These are phyloP conservation scores for Sonneratia alba DNA, from an alignment of 345 rosid species.

Conservation along the genomic window DNA sequence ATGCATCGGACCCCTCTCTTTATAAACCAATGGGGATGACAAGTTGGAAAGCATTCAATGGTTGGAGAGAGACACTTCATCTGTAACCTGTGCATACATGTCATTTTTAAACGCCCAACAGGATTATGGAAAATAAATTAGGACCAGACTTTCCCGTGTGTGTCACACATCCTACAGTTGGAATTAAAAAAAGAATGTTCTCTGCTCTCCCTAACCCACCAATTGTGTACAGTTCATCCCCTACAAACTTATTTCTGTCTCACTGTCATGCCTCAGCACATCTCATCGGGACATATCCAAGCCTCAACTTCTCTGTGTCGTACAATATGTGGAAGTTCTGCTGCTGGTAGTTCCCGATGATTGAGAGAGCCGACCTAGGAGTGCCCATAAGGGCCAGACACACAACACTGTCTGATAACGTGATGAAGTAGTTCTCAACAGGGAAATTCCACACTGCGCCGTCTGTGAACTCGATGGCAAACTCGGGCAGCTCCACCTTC, in stretches of 20 bases:
- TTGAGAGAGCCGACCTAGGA: constrained; percentile 68
- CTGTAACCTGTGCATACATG: too few species aligned
- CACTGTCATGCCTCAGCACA: constrained; percentile 53
- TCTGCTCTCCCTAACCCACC: too few species aligned
- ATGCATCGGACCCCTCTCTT: too few species aligned
- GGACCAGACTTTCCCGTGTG: too few species aligned
- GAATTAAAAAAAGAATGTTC: background rate
- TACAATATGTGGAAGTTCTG: constrained; percentile 86
- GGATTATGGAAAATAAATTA: too few species aligned
- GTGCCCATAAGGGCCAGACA: constrained; percentile 87
- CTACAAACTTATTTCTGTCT: background rate
- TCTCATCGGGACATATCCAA: constrained; percentile 74
- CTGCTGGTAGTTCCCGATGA: constrained; percentile 92
- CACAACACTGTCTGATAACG: constrained; percentile 49
- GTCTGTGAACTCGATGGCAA: constrained; percentile 53
- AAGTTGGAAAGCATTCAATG: too few species aligned
- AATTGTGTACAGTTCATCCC: too few species aligned
- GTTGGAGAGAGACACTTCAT: too few species aligned
- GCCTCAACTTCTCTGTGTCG: constrained; percentile 75
- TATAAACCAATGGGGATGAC: too few species aligned
- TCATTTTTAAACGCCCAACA: too few species aligned
- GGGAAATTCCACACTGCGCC: constrained; percentile 93
- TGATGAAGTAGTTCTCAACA: constrained; percentile 63
- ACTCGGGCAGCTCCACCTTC: constrained; percentile 56
- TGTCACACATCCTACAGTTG: too few species aligned